phyloP scores from a whole-genome alignment of 192 early-diverging fungal species.

The Linnemannia exigua region DNA sequence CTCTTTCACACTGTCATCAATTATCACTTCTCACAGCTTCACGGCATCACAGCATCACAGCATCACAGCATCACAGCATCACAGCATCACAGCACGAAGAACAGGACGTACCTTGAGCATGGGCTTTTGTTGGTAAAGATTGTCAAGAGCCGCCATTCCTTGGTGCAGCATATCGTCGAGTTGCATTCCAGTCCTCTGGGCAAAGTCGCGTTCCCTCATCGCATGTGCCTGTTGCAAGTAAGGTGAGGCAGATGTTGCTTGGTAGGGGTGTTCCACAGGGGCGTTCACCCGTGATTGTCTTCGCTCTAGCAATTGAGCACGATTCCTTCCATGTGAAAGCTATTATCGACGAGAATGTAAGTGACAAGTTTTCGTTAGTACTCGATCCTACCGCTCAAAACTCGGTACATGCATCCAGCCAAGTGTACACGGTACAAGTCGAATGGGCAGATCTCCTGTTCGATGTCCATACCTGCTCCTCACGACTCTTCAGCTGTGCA shows the following conservation, averaged over 20 bases:
- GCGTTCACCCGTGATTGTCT: slow-evolving; percentile 49
- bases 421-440: neutral
- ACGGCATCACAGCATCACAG: too few relatives aligned
- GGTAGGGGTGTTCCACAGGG: slow-evolving; percentile 54
- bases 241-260: slow-evolving; percentile 61
- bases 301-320: slow-evolving; percentile 62
- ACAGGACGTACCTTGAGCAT: slow-evolving; percentile 64
- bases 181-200: slow-evolving; percentile 60
- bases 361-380: neutral
- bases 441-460: neutral
- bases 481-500: slow-evolving; percentile 61
- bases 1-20: too few relatives aligned
- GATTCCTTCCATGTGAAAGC: slow-evolving; percentile 59
- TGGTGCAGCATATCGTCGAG: slow-evolving; percentile 70
- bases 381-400: neutral
- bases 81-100: neutral
- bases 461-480: slow-evolving; percentile 53
- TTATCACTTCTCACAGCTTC: too few relatives aligned
- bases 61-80: too few relatives aligned
- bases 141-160: slow-evolving; percentile 62
- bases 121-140: slow-evolving; percentile 69
- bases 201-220: slow-evolving; percentile 61
- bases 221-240: slow-evolving; percentile 59
- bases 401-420: neutral
- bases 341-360: neutral